phyloP scores from a whole-genome alignment of 495 filamentous ascomycete species.

The Penicillium turbatum region DNA sequence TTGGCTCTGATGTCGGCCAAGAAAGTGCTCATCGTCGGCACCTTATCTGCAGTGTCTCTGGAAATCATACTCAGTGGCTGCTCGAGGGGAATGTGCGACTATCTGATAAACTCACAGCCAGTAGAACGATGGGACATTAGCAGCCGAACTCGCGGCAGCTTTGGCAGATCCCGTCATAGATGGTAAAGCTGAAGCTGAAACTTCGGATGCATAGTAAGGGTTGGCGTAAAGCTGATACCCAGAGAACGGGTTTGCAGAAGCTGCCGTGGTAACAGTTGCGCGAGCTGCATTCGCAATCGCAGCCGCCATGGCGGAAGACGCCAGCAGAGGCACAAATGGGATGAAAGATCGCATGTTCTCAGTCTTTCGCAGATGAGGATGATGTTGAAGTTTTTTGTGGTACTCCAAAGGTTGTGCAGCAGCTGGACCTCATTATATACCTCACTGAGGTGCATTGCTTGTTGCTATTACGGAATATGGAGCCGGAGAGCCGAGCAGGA shows the following conservation, averaged over 20 bases:
- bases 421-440: conserved; percentile 3
- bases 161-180: conserved; percentile 39
- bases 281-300: conserved; percentile 14
- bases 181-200: conserved; percentile 48
- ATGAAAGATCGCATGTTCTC: conserved; percentile 13
- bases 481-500: neutral
- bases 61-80: neutral
- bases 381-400: neutral
- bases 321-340: conserved; percentile 9
- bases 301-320: conserved; percentile 9
- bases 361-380: neutral
- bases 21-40: conserved; percentile 53
- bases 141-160: conserved; percentile 46
- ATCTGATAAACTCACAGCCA: conserved; percentile 54
- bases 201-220: conserved; percentile 55
- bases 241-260: conserved; percentile 48
- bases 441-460: neutral
- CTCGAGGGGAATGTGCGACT: neutral
- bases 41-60: conserved; percentile 56
- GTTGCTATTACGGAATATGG: neutral
- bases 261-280: conserved; percentile 26
- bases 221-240: conserved; percentile 54
- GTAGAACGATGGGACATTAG: conserved; percentile 62
- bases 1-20: conserved; percentile 52
- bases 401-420: neutral